Base-by-base conservation (phyloP, 495 filamentous ascomycete genomes). In the Peziza echinospora region DNA sequence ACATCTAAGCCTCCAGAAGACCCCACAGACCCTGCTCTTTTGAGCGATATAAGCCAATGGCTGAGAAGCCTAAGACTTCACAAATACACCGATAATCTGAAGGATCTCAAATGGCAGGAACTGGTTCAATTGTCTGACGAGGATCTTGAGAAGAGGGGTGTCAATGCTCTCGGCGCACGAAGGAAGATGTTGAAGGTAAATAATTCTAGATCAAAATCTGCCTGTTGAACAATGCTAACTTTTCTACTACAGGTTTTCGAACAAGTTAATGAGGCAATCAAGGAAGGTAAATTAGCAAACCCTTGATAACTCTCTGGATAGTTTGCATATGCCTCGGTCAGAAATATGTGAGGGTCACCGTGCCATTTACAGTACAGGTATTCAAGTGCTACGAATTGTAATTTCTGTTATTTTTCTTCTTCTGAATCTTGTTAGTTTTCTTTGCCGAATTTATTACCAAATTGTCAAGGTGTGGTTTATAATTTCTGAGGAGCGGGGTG, bases 1-100 rank as follows among this genome's bases (percentile, higher is more conserved):
- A 94, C 79, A 65, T 93, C 84, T 37, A 94, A 94, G 71, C 89
- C 89, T 25, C 89, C 89, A 34, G 89, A 97, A 67, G 89, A 97
- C 58, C 89, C 89, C 8, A 94, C 87, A 10, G 91, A 97, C 60
- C 79, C 82, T 8, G 73, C 68, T 40, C 73, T 97, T 52, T 68
- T 97, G 61, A 83, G 91, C 67, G 89, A 97, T 60, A 93, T 97
- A 53, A 86, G 91, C 51, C 77, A 73, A 61, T 97, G 89, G 89
- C 69, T 97, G 60, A 77, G 89, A 65, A 94, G 83, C 61, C 69
- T 96, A 57, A 77, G 89, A 49, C 68, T 97, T 53, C 89, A 97
- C 67, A 97, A 97, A 67, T 97, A 97, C 64, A 97, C 89, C 26
- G 89, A 97, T 52, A 86, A 96, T 59, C 65, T 97, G 55, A 97